phyloP scores from a whole-genome alignment of 179 eudicot species.

The Carnegiea gigantea region DNA sequence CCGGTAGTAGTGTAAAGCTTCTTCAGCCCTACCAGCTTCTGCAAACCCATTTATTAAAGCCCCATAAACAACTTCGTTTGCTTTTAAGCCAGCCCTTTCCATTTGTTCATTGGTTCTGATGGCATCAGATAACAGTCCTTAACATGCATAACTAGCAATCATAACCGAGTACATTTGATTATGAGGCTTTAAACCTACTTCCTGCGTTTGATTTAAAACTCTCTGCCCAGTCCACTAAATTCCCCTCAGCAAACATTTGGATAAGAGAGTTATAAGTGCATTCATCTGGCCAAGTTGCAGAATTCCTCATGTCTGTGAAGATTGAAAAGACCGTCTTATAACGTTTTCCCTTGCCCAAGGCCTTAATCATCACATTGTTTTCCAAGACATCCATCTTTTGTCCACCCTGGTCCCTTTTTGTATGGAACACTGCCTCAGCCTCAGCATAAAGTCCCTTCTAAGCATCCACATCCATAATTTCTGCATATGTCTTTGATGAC shows the following conservation, averaged over 20 bases:
- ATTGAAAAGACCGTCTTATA: slow-evolving; percentile 70
- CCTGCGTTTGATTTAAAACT: slow-evolving; percentile 62
- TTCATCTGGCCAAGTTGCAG: slow-evolving; percentile 86
- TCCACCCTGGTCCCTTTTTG: slow-evolving; percentile 46
- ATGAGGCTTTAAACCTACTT: slow-evolving; percentile 54
- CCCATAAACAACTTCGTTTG: slow-evolving; percentile 83
- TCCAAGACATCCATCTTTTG: slow-evolving; percentile 55
- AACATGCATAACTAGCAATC: slow-evolving; percentile 59
- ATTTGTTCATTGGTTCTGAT: slow-evolving; percentile 53
- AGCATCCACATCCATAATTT: slow-evolving; percentile 76
- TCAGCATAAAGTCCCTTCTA: slow-evolving; percentile 75
- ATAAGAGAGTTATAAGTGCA: slow-evolving; percentile 79
- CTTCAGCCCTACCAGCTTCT: slow-evolving; percentile 60
- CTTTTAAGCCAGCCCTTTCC: slow-evolving; percentile 47
- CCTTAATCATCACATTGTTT: slow-evolving; percentile 84
- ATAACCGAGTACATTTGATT: slow-evolving; percentile 59
- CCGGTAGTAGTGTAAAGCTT: slow-evolving; percentile 56
- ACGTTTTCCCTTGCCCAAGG: slow-evolving; percentile 70
- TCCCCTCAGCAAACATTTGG: slow-evolving; percentile 80
- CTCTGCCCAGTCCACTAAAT: slow-evolving; percentile 60
- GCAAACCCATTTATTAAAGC: slow-evolving; percentile 72
- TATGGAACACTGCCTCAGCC: slow-evolving; percentile 66
- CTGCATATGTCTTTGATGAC: slow-evolving; percentile 61
- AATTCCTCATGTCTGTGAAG: slow-evolving; percentile 70
- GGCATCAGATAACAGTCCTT: slow-evolving; percentile 57